These are phyloP conservation scores for Fusarium annulatum DNA, from an alignment of 2,329 filamentous ascomycete genomes.

Conservation along the genomic window DNA sequence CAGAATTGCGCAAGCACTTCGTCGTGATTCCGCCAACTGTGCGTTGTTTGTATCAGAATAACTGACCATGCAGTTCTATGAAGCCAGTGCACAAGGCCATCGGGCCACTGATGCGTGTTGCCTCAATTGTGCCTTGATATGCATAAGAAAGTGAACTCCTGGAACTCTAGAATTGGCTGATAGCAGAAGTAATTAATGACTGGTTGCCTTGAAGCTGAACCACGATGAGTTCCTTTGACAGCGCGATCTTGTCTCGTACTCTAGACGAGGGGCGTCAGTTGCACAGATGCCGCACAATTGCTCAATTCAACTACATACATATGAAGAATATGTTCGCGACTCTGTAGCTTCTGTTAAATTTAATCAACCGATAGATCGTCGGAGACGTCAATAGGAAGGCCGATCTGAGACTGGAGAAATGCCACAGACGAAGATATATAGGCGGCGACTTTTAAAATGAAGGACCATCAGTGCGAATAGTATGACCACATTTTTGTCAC, in stretches of 20 bases:
- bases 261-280: neutral
- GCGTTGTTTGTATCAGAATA: neutral
- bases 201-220: neutral
- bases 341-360: too few relatives aligned
- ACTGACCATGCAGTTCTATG: neutral
- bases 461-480: too few relatives aligned
- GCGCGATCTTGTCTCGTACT: neutral
- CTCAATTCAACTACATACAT: too few relatives aligned
- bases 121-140: neutral
- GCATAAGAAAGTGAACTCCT: neutral
- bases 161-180: neutral
- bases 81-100: neutral
- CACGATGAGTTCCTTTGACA: neutral
- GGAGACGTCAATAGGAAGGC: neutral
- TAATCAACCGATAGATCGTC: neutral
- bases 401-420: neutral
- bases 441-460: neutral
- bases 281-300: neutral
- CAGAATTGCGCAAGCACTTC: neutral
- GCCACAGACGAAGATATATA: neutral
- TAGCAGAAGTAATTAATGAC: neutral
- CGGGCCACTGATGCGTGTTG: neutral
- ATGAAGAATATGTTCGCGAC: neutral
- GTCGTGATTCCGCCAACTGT: neutral
- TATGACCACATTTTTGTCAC: neutral